Conservation (phyloP, 1,139 yeast species). For the Geotrichum klebahnii region DNA sequence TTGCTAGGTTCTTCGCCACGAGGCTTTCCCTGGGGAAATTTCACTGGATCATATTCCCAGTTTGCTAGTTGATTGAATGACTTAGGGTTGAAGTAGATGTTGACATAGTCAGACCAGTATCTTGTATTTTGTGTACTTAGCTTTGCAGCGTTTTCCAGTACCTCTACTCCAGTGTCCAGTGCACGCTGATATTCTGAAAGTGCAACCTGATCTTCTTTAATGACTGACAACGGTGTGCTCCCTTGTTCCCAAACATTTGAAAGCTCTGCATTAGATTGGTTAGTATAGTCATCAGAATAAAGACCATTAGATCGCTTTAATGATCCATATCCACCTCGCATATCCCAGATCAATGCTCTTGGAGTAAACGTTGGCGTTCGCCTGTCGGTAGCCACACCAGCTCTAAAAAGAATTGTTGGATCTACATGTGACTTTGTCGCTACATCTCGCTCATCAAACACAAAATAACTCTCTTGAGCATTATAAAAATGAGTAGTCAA, state of each 20-base stretch:
- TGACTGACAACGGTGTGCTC: conserved; percentile 13
- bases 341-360: conserved; percentile 73
- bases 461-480: conserved; percentile 64
- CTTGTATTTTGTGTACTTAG: conserved; percentile 46
- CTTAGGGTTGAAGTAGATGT: conserved; percentile 62
- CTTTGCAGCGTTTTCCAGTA: conserved; percentile 25
- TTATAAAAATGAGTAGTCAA: conserved; percentile 75
- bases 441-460: conserved; percentile 43
- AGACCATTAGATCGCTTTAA: conserved; percentile 30
- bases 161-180: conserved; percentile 48
- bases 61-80: conserved; percentile 51
- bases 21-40: conserved; percentile 43
- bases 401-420: conserved; percentile 46
- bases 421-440: conserved; percentile 42
- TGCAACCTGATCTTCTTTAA: conserved; percentile 34
- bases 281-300: conserved; percentile 26
- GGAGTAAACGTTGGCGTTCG: conserved; percentile 67
- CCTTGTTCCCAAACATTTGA: conserved; percentile 20
- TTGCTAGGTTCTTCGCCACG: conserved; percentile 38
- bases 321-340: conserved; percentile 42
- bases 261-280: conserved; percentile 12
- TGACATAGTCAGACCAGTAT: conserved; percentile 81
- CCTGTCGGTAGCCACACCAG: conserved; percentile 40
- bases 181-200: conserved; percentile 60
- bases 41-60: conserved; percentile 51